Evolutionary conservation across 2,329 filamentous ascomycete genomes (phyloP), one percentile per base, ranked within the genome.

Genomic region (Exophiala spinifera): DNA sequence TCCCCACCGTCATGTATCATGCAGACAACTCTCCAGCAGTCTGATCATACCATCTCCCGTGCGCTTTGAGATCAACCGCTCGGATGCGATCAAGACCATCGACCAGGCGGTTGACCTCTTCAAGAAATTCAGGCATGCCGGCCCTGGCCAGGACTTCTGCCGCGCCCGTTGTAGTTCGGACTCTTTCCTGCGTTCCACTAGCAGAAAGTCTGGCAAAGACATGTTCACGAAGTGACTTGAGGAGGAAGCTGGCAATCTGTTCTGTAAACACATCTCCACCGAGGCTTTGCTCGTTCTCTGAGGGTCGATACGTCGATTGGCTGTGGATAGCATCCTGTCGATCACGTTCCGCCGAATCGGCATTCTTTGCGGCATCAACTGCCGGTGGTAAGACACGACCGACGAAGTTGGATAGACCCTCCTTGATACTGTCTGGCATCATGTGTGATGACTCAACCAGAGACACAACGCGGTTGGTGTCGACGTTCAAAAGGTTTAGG

Each of bases 81-180:
- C 79, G 75, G 4, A 86, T 72, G 61, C 78, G 77, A 58, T 78
- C 75, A 51, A 86, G 64, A 57, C 77, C 72, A 23, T 85, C 81
- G 14, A 84, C 82, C 44, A 86, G 72, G 39, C 78, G 76, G 1
- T 79, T 78, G 17, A 86, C 80, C 55, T 83, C 79, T 20, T 68
- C 74, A 8, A 83, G 77, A 62, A 85, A 85, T 61, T 86, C 83
- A 0, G 81, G 78, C 68, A 86, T 77, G 3, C 83, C 83, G 13
- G 78, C 80, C 1, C 76, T 75, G 4, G 82, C 81, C 39, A 86
- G 70, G 7, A 77, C 77, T 57, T 85, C 81, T 11, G 76, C 80
- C 6, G 83, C 83, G 1, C 77, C 79, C 28, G 76, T 81, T 0
- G 80, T 81, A 8, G 77, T 77, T 11, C 79, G 73, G 13, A 85